These are phyloP conservation scores for Gynandropsis gynandra DNA, from an alignment of 345 rosid species.

Conservation along the genomic window DNA sequence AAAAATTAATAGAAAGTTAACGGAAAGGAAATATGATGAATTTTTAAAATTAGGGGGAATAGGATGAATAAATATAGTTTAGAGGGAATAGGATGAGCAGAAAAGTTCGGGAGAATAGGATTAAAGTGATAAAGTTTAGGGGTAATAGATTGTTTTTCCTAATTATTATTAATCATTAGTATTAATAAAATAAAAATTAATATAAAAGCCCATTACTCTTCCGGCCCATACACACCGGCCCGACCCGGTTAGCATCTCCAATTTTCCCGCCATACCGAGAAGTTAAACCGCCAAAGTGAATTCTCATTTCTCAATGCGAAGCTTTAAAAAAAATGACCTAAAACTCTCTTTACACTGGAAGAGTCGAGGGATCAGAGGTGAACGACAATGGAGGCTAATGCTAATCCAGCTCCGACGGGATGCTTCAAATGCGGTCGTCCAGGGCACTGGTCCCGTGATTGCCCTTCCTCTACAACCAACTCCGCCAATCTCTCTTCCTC, in stretches of 20 bases:
- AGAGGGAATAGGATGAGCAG: too few relatives aligned
- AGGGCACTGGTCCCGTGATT: constrained; percentile 97
- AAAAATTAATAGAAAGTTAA: too few relatives aligned
- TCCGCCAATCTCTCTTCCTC: constrained; percentile 14
- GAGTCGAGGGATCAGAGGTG: neutral
- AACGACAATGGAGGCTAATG: constrained; percentile 33
- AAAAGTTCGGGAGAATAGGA: too few relatives aligned
- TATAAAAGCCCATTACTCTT: too few relatives aligned
- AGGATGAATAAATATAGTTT: too few relatives aligned
- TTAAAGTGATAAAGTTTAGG: too few relatives aligned
- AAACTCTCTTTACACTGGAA: neutral
- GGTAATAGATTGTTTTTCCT: too few relatives aligned
- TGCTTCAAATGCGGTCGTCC: constrained; percentile 98
- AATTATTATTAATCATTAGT: too few relatives aligned
- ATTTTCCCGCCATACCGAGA: constrained; percentile 21
- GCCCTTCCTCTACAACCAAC: constrained; percentile 40
- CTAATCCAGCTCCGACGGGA: constrained; percentile 58
- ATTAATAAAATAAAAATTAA: too few relatives aligned
- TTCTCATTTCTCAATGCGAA: neutral
- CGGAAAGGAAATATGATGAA: too few relatives aligned
- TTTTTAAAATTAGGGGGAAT: too few relatives aligned
- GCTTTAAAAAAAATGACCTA: constrained; percentile 20
- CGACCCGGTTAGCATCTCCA: constrained; percentile 7
- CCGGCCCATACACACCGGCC: neutral
- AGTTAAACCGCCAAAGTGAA: constrained; percentile 17